Percentiles rank a stretch among this genome's conserved stretches.
Conservation (phyloP, 805 yeast species). For the Spathaspora arborariae region DNA sequence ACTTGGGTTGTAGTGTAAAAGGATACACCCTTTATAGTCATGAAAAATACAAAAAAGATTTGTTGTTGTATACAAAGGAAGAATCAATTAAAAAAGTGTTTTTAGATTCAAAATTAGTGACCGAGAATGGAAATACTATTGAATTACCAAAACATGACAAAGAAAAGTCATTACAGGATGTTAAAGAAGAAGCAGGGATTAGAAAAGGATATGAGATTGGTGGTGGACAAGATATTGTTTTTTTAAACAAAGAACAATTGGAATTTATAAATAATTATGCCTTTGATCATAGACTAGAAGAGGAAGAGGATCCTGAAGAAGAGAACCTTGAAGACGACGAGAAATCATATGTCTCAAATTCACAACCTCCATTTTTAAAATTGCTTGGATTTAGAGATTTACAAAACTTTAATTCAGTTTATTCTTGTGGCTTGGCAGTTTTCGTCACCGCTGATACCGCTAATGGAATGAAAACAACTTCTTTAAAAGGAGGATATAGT, state of each 20-base stretch:
- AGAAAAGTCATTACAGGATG: slow-evolving; percentile 24
- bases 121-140: slow-evolving; percentile 42
- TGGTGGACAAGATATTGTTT: slow-evolving; percentile 21
- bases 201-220: slow-evolving; percentile 25
- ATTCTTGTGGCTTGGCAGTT: slow-evolving; percentile 50
- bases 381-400: slow-evolving; percentile 64
- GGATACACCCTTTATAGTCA: slow-evolving; percentile 66
- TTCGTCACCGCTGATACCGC: slow-evolving; percentile 67
- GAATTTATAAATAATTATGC: slow-evolving; percentile 27
- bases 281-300: slow-evolving; percentile 23
- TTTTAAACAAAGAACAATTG: slow-evolving; percentile 21
- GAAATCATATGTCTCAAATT: slow-evolving; percentile 14
- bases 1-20: slow-evolving; percentile 57
- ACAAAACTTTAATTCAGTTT: slow-evolving; percentile 43
- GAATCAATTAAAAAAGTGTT: slow-evolving; percentile 45
- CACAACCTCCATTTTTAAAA: slow-evolving; percentile 49
- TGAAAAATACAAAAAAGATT: slow-evolving; percentile 41
- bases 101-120: slow-evolving; percentile 36
- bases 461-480: slow-evolving; percentile 25
- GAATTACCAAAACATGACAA: slow-evolving; percentile 32
- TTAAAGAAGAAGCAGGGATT: slow-evolving; percentile 32
- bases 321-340: slow-evolving; percentile 15
- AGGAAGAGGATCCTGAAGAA: slow-evolving; percentile 7
- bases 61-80: slow-evolving; percentile 12
- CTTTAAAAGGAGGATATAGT: slow-evolving; percentile 35